phyloP scores from a whole-genome alignment of 1,139 yeast genomes.

The Ogataea hybrid region DNA sequence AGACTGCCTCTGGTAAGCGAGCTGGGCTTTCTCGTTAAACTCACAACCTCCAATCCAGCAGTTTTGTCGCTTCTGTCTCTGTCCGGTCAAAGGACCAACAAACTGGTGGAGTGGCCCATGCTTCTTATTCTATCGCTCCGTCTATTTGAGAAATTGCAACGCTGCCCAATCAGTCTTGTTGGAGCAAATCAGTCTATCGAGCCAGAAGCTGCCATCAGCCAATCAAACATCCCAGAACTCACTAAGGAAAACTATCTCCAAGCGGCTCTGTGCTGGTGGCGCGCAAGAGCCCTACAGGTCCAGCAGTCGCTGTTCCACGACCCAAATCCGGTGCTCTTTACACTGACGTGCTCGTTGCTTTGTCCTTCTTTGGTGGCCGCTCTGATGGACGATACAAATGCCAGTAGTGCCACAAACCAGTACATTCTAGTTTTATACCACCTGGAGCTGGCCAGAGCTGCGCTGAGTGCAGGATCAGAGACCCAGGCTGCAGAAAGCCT shows the following conservation, averaged over 20 bases:
- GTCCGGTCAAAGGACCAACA: constrained; percentile 66
- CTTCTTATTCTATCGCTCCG: constrained; percentile 47
- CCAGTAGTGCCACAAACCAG: constrained; percentile 26
- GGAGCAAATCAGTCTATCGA: constrained; percentile 17
- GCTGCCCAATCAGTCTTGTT: constrained; percentile 34
- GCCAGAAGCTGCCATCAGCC: constrained; percentile 28
- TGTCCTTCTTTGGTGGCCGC: constrained; percentile 39
- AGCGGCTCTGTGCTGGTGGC: constrained; percentile 70
- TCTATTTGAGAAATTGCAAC: constrained; percentile 49
- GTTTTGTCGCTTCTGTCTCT: constrained; percentile 41
- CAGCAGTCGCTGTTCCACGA: constrained; percentile 63
- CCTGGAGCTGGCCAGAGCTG: constrained; percentile 65
- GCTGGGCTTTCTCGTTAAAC: constrained; percentile 27
- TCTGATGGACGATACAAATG: constrained; percentile 30
- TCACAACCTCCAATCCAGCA: constrained; percentile 1
- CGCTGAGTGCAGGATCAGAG: constrained; percentile 60
- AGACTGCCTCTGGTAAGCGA: constrained; percentile 38
- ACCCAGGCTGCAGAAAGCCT: constrained; percentile 52
- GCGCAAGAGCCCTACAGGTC: constrained; percentile 60
- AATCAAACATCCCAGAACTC: constrained; percentile 16
- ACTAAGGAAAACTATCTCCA: constrained; percentile 32
- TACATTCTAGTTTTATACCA: constrained; percentile 48
- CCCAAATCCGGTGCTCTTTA: constrained; percentile 45
- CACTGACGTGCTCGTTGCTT: constrained; percentile 40
- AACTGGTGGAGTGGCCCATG: constrained; percentile 54